Evolutionary conservation across 2,329 filamentous ascomycete genomes (phyloP), one percentile per base, ranked within the genome.

Genomic region (Helotiales sp.): DNA sequence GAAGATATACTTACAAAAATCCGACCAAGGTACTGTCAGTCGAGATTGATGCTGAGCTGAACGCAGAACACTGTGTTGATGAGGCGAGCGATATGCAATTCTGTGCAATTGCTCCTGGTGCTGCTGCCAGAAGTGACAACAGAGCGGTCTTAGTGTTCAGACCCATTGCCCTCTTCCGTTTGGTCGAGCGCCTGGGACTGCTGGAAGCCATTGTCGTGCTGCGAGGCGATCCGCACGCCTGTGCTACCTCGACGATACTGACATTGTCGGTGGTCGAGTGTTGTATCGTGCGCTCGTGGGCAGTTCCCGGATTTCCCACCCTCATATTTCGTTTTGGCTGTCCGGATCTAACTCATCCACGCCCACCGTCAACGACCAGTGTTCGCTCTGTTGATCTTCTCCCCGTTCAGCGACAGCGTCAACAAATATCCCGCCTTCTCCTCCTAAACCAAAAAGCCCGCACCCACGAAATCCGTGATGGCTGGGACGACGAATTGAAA

Each of bases 61-160:
- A 96, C 2, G 90, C 88, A 47, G 87, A 79, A 73, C 91, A 96
- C 54, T 80, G 74, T 5, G 79, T 86, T 30, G 91, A 93, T 60
- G 81, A 85, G 56, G 82, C 75, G 33, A 96, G 80, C 27, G 90
- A 86, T 66, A 95, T 82, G 72, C 91, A 73, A 48, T 57, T 64
- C 49, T 69, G 55, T 42, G 71, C 70, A 63, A 69, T 68, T 48
- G 67, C 63, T 9, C 60, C 53, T 34, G 69, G 69, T 42, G 62
- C 63, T 13, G 59, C 54, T 17, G 68, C 69, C 12, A 71, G 63
- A 49, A 70, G 60, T 49, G 69, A 69, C 38, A 71, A 58, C 5
- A 71, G 54, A 30, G 63, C 56, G 15, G 63, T 65, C 52, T 51
- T 66, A 47, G 59, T 64, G 49, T 61, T 67, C 52, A 67, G 49